Evolutionary conservation across 257 asterid species (phyloP).

Genomic region (Linaria vulgaris): DNA sequence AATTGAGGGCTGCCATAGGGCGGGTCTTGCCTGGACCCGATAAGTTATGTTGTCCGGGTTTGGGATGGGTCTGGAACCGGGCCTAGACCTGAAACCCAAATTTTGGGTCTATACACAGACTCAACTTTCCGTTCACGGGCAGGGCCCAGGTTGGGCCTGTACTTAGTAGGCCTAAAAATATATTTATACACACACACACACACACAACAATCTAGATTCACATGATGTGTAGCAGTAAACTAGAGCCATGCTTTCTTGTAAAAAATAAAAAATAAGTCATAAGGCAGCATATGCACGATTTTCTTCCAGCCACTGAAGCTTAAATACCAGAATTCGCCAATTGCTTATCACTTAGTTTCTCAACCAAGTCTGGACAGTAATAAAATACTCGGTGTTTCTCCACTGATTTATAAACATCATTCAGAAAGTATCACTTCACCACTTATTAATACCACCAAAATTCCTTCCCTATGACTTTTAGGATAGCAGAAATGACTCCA

Average conservation of each 20-base stretch:
- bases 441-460: constrained; percentile 16
- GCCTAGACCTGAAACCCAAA: too few species aligned
- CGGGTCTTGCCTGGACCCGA: too few species aligned
- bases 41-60: too few species aligned
- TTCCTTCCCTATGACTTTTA: constrained; percentile 5
- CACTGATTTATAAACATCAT: constrained; percentile 1
- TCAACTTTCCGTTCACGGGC: too few species aligned
- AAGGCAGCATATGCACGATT: not conserved
- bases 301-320: not conserved
- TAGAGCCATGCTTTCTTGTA: not conserved
- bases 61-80: too few species aligned
- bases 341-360: constrained; percentile 4
- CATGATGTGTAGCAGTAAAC: not conserved
- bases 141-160: too few species aligned
- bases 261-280: not conserved
- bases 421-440: not conserved
- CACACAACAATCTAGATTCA: too few species aligned
- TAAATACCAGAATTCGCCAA: constrained; percentile 9
- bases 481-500: constrained; percentile 12
- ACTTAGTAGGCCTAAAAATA: too few species aligned
- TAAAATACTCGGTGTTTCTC: not conserved
- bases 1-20: too few species aligned
- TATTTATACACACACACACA: too few species aligned
- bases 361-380: constrained; percentile 3
- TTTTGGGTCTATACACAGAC: too few species aligned